Percentiles rank a stretch among this genome's conserved stretches.
These are phyloP conservation scores for Lepidium aucheri DNA, from an alignment of 345 rosid species.

Conservation along the genomic window DNA sequence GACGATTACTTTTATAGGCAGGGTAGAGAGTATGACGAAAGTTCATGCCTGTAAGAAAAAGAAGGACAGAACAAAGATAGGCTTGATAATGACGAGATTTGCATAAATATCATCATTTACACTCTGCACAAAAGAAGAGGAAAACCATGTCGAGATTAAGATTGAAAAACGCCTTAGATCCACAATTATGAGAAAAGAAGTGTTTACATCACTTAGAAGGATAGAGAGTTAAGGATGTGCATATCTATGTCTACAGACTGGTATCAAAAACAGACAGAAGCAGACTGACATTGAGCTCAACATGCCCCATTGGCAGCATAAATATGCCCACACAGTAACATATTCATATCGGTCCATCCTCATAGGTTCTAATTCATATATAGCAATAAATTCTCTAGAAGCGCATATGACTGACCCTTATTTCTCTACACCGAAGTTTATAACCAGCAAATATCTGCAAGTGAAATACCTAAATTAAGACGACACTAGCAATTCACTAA, in stretches of 20 bases:
- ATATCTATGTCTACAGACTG: slow-evolving; percentile 1
- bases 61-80: not conserved
- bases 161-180: not conserved
- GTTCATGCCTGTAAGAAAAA: slow-evolving; percentile 49
- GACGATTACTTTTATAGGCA: slow-evolving; percentile 82
- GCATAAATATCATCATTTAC: not conserved
- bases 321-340: not conserved
- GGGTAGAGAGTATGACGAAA: slow-evolving; percentile 87
- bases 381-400: not conserved
- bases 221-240: not conserved
- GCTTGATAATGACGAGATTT: not conserved
- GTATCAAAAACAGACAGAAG: not conserved
- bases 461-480: not conserved
- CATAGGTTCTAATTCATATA: not conserved
- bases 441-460: not conserved
- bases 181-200: not conserved
- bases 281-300: not conserved
- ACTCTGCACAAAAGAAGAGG: not conserved
- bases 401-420: not conserved
- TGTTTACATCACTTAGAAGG: not conserved
- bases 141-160: not conserved
- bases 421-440: slow-evolving; percentile 1
- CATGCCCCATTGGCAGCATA: not conserved
- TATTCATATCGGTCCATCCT: not conserved
- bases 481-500: not conserved